phyloP scores from a whole-genome alignment of 2,329 filamentous ascomycete genomes.

The Cercospora citrullina region DNA sequence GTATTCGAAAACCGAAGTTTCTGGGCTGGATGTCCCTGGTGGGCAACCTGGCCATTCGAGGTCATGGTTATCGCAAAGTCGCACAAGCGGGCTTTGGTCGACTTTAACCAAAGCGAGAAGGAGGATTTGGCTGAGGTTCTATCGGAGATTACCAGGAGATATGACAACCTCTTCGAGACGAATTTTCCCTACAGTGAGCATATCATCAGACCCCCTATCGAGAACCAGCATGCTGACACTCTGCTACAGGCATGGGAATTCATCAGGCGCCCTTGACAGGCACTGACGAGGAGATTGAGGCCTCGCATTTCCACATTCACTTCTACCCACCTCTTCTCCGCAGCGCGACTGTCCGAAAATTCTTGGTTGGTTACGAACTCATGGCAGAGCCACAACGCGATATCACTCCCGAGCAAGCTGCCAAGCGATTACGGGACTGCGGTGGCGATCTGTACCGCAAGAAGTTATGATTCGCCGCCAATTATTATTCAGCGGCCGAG shows the following conservation, averaged over 20 bases:
- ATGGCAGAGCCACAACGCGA: constrained; percentile 97
- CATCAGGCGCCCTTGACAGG: constrained; percentile 91
- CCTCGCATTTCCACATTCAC: constrained; percentile 91
- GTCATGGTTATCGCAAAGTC: constrained; percentile 82
- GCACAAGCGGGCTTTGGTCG: constrained; percentile 81
- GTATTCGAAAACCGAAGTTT: constrained; percentile 87
- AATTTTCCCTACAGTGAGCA: constrained; percentile 89
- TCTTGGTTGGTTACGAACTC: constrained; percentile 93
- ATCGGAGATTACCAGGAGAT: constrained; percentile 83
- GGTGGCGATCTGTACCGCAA: constrained; percentile 81
- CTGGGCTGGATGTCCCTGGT: constrained; percentile 91
- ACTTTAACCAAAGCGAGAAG: constrained; percentile 72
- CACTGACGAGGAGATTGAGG: constrained; percentile 77
- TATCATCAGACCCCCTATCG: no score
- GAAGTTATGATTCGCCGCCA: constrained; percentile 18
- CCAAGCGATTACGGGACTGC: constrained; percentile 71
- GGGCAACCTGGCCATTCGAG: constrained; percentile 97
- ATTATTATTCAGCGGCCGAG: neutral
- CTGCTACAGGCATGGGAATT: constrained; percentile 71
- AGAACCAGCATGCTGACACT: no score
- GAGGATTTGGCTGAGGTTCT: constrained; percentile 77
- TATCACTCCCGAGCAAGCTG: constrained; percentile 95
- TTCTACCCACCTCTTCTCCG: constrained; percentile 94
- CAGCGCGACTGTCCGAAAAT: constrained; percentile 92
- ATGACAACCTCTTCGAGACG: constrained; percentile 96